A percentile compares a stretch with the other conserved stretches of the same genome.
Evolutionary conservation across 305 asterid genomes (phyloP).

Genomic region (Solanum hybrid): DNA sequence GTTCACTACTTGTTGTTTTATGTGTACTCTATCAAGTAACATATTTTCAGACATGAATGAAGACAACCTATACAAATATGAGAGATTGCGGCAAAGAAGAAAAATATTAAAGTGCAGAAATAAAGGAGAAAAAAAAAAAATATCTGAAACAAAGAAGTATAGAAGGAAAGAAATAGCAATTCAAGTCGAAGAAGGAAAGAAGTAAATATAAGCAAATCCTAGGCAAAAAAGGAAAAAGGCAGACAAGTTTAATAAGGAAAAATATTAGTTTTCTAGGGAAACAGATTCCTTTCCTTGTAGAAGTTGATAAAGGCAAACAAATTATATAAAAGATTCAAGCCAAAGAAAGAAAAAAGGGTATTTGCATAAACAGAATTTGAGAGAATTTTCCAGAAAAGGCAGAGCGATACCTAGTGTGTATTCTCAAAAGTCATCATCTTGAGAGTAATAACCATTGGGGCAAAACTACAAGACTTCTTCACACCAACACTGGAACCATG

Average conservation of each 20-base stretch:
- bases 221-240: not conserved
- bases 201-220: not conserved
- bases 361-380: not conserved
- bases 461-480: not conserved
- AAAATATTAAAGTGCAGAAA: not conserved
- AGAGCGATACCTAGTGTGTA: not conserved
- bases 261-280: too few species aligned
- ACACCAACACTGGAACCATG: not conserved
- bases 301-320: not conserved
- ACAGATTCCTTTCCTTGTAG: not conserved
- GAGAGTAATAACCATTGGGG: not conserved
- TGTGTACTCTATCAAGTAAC: not conserved
- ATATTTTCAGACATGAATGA: not conserved
- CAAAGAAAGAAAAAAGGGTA: not conserved
- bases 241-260: not conserved
- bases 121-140: not conserved
- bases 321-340: not conserved
- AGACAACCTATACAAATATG: not conserved
- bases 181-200: not conserved
- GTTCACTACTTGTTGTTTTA: not conserved
- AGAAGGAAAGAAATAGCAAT: not conserved
- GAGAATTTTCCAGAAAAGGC: not conserved
- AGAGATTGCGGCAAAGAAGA: not conserved
- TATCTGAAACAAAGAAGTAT: not conserved
- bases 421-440: not conserved